A percentile compares a stretch with the other conserved stretches of the same genome.
phyloP scores from a whole-genome alignment of 2,329 filamentous ascomycete species.

The Phymatotrichopsis omnivora region DNA sequence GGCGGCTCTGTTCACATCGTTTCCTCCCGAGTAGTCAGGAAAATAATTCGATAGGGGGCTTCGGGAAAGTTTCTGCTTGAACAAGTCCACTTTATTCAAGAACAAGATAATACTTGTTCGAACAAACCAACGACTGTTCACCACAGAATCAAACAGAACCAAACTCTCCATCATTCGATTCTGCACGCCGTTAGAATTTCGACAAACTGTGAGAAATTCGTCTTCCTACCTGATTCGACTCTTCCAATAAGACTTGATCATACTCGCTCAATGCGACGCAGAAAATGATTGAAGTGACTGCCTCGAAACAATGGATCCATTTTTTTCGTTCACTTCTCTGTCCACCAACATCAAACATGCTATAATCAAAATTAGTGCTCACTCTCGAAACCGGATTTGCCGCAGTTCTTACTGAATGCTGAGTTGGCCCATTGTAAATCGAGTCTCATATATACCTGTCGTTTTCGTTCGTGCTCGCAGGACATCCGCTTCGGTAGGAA shows the following conservation, averaged over 20 bases:
- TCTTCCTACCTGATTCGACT: constrained; percentile 77
- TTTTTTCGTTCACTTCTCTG: constrained; percentile 97
- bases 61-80: constrained; percentile 83
- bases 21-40: constrained; percentile 92
- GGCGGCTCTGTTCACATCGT: constrained; percentile 94
- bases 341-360: constrained; percentile 98
- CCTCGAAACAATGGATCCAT: constrained; percentile 99
- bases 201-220: constrained; percentile 10
- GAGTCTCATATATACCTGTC: constrained; percentile 96
- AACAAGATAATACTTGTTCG: constrained; percentile 97
- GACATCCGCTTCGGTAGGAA: constrained; percentile 89
- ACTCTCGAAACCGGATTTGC: not conserved
- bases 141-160: constrained; percentile 92
- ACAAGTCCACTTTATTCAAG: constrained; percentile 97
- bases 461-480: constrained; percentile 94
- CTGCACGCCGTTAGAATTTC: constrained; percentile 39
- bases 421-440: constrained; percentile 96
- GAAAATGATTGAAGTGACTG: constrained; percentile 98
- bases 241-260: constrained; percentile 91
- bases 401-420: constrained; percentile 77
- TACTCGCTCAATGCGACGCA: constrained; percentile 97
- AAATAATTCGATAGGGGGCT: constrained; percentile 93
- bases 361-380: constrained; percentile 36
- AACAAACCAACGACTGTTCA: constrained; percentile 99
- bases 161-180: constrained; percentile 99